These are phyloP conservation scores for Posidonia oceanica DNA, from an alignment of 116 monocot genomes.

Conservation along the genomic window DNA sequence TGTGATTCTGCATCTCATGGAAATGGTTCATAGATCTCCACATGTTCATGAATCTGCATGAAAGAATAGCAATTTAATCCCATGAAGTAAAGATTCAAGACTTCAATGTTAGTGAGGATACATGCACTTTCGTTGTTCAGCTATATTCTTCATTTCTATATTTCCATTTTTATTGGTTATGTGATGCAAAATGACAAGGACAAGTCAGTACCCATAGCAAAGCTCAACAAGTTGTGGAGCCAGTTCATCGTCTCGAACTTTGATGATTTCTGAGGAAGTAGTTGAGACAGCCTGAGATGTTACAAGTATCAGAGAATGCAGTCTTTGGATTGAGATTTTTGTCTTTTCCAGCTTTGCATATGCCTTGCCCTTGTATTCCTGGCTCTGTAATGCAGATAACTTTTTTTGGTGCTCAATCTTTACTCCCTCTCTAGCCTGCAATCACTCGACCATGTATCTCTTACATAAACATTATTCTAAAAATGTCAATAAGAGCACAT, in stretches of 20 bases:
- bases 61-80: not conserved
- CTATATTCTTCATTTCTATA: not conserved
- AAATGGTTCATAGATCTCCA: conserved; percentile 86
- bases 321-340: conserved; percentile 66
- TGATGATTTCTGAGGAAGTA: conserved; percentile 84
- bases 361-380: conserved; percentile 66
- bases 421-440: conserved; percentile 72
- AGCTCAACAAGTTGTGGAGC: conserved; percentile 81
- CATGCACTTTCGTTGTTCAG: not conserved
- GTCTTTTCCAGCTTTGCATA: conserved; percentile 75
- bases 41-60: conserved; percentile 66
- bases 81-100: not conserved
- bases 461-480: not conserved
- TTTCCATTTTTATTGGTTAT: not conserved
- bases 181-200: too few relatives aligned
- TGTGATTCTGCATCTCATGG: conserved; percentile 78
- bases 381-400: conserved; percentile 65
- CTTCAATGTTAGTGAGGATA: not conserved
- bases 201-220: conserved; percentile 52
- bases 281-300: conserved; percentile 86
- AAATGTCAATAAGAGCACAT: not conserved
- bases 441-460: not conserved
- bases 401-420: conserved; percentile 96
- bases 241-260: conserved; percentile 80
- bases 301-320: conserved; percentile 76